These are phyloP conservation scores for Leccinum longicurvipes DNA, from an alignment of 768 basidiomycete species.

Conservation along the genomic window DNA sequence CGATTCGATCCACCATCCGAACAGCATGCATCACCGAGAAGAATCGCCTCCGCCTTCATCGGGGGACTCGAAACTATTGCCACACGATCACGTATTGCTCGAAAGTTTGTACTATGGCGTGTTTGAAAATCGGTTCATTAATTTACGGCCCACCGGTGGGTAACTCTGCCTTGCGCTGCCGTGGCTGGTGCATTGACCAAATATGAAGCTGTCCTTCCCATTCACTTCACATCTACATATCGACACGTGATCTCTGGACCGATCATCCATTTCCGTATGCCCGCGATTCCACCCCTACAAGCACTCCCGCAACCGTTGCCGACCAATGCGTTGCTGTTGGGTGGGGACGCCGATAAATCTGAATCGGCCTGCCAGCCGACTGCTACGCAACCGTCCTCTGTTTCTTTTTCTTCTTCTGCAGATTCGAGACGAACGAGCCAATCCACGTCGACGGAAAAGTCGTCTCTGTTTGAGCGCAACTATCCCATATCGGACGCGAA, in stretches of 20 bases:
- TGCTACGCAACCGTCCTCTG: conserved; percentile 39
- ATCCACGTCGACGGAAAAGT: conserved; percentile 33
- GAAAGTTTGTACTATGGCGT: conserved; percentile 66
- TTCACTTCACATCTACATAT: conserved; percentile 70
- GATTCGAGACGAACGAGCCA: conserved; percentile 34
- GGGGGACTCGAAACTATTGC: conserved; percentile 33
- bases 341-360: conserved; percentile 25
- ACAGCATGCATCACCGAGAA: conserved; percentile 38
- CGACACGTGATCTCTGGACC: conserved; percentile 61
- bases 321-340: conserved; percentile 20
- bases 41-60: conserved; percentile 31
- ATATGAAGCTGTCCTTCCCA: conserved; percentile 57
- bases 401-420: conserved; percentile 55
- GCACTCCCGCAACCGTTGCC: conserved; percentile 36
- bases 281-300: conserved; percentile 61
- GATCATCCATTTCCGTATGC: conserved; percentile 63
- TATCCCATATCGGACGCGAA: conserved; percentile 26
- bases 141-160: conserved; percentile 64
- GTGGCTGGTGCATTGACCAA: conserved; percentile 5
- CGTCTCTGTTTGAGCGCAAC: conserved; percentile 30
- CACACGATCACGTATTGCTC: conserved; percentile 68
- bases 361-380: conserved; percentile 19
- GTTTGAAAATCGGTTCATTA: conserved; percentile 70
- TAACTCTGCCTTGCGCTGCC: background rate
- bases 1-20: conserved; percentile 50